These are phyloP conservation scores for Fragaria nilgerrensis DNA, from an alignment of 306 rosid species.

Conservation along the genomic window DNA sequence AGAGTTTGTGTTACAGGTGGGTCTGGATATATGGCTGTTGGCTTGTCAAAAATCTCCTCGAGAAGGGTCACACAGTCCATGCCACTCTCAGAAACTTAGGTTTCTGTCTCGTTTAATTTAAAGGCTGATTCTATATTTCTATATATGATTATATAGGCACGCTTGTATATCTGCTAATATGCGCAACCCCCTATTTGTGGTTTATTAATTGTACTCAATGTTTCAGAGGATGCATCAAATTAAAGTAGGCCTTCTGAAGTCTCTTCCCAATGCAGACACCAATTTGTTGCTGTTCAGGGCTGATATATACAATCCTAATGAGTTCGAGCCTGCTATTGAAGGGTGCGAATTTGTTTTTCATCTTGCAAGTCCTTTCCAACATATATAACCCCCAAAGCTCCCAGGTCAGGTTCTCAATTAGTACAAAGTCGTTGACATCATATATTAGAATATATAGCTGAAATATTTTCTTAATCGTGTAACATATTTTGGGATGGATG, in stretches of 20 bases:
- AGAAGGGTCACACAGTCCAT: conserved; percentile 46
- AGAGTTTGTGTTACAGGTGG: conserved; percentile 58
- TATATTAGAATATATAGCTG: neutral
- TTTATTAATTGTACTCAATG: neutral
- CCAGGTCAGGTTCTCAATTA: conserved; percentile 27
- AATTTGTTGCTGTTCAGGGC: conserved; percentile 47
- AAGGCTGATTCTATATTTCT: neutral
- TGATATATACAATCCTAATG: conserved; percentile 33
- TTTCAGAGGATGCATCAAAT: conserved; percentile 39
- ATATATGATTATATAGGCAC: neutral
- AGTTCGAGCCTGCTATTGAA: conserved; percentile 32
- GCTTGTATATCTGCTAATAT: neutral
- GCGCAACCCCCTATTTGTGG: neutral
- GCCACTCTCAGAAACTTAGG: conserved; percentile 53
- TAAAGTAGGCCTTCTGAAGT: conserved; percentile 32
- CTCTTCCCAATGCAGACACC: conserved; percentile 31
- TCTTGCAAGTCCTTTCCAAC: conserved; percentile 38
- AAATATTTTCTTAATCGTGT: no score
- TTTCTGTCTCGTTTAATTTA: neutral
- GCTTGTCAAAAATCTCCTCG: conserved; percentile 37
- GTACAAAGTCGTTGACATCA: neutral
- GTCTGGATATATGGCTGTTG: conserved; percentile 43
- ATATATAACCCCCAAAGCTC: conserved; percentile 27
- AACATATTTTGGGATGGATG: no score
- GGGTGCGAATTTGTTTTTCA: conserved; percentile 55